These are phyloP conservation scores for Phytophthora citricola DNA, from an alignment of 352 stramenopile genomes.

Conservation along the genomic window DNA sequence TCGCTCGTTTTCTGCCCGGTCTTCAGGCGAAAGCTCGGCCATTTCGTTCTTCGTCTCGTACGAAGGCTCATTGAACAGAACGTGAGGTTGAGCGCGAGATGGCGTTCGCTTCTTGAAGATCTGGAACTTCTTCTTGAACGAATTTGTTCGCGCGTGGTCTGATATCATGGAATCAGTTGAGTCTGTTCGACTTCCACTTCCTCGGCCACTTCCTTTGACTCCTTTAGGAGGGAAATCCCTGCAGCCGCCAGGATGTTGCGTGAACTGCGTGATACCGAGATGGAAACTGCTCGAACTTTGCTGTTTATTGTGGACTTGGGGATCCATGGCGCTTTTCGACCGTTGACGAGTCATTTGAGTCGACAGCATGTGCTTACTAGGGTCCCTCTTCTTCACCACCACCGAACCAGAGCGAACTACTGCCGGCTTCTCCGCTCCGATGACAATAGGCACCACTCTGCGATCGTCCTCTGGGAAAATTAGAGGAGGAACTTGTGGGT, in stretches of 20 bases:
- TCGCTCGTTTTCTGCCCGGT: constrained; percentile 69
- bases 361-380: constrained; percentile 26
- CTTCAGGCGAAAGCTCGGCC: constrained; percentile 55
- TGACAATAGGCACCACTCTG: background rate
- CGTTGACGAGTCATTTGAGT: constrained; percentile 27
- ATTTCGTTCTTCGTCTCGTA: constrained; percentile 67
- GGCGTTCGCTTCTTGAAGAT: constrained; percentile 34
- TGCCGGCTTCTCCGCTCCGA: background rate
- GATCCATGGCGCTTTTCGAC: constrained; percentile 29
- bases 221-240: constrained; percentile 1
- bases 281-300: constrained; percentile 21
- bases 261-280: constrained; percentile 23
- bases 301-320: constrained; percentile 11
- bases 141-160: constrained; percentile 5
- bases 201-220: constrained; percentile 9
- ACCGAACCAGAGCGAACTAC: constrained; percentile 3
- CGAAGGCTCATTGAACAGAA: constrained; percentile 63
- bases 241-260: constrained; percentile 19
- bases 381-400: constrained; percentile 27
- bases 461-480: constrained; percentile 13
- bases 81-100: constrained; percentile 31
- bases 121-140: constrained; percentile 18
- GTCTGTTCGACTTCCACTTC: constrained; percentile 19
- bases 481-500: constrained; percentile 2
- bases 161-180: constrained; percentile 17